These are phyloP conservation scores for Thelonectria olida DNA, from an alignment of 2,329 filamentous ascomycete species.

Conservation along the genomic window DNA sequence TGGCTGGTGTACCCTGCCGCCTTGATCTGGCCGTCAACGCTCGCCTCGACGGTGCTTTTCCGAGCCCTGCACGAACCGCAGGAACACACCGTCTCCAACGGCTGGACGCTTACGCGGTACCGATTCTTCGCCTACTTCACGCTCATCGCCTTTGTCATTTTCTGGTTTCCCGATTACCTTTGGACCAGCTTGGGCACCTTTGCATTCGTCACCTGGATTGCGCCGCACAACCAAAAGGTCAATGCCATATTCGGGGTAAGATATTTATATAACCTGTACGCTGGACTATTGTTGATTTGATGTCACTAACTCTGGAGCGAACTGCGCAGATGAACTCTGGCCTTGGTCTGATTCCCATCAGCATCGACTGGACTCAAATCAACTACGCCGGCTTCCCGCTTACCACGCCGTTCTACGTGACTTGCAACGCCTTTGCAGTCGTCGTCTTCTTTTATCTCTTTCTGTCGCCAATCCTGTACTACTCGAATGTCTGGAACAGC, in stretches of 20 bases:
- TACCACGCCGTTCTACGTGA: slow-evolving; percentile 14
- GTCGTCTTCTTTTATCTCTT: slow-evolving; percentile 16
- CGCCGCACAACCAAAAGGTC: slow-evolving; percentile 19
- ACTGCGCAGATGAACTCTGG: slow-evolving; percentile 22
- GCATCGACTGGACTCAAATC: slow-evolving; percentile 20
- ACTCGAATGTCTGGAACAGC: slow-evolving; percentile 20
- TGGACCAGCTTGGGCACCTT: slow-evolving; percentile 19
- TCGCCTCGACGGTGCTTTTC: slow-evolving; percentile 17
- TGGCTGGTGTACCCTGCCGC: slow-evolving; percentile 20
- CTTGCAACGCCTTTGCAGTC: slow-evolving; percentile 18
- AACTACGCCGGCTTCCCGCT: slow-evolving; percentile 15
- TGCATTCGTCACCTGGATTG: slow-evolving; percentile 19
- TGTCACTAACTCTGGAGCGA: neutral
- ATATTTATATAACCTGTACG: no score
- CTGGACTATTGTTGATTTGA: accelerated
- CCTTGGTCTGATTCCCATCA: slow-evolving; percentile 10
- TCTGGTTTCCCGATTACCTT: slow-evolving; percentile 21
- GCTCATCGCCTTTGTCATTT: slow-evolving; percentile 10
- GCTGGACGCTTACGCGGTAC: slow-evolving; percentile 11
- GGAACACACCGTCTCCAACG: slow-evolving; percentile 7
- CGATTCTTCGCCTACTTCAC: slow-evolving; percentile 16
- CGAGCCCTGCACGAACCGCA: slow-evolving; percentile 14
- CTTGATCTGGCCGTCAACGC: slow-evolving; percentile 16
- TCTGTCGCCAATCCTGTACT: slow-evolving; percentile 15
- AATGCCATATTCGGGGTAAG: slow-evolving; percentile 18